phyloP scores from a whole-genome alignment of 495 filamentous ascomycete genomes.

The Penicillium silybi region DNA sequence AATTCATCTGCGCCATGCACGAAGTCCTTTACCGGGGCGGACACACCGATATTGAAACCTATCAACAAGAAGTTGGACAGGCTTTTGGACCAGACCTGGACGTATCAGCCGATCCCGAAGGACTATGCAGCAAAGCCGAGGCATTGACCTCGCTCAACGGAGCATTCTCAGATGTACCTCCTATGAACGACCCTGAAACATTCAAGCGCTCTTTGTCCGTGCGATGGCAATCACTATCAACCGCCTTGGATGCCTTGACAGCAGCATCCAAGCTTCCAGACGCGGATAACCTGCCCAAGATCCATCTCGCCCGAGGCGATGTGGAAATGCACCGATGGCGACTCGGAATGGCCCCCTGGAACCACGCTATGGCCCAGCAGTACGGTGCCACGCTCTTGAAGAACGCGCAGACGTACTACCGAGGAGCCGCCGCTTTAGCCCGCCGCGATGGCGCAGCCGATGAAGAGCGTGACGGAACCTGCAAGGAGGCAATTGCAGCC shows the following conservation, averaged over 20 bases:
- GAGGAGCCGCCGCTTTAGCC: slow-evolving; percentile 52
- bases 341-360: slow-evolving; percentile 46
- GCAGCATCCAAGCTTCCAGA: slow-evolving; percentile 49
- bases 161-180: slow-evolving; percentile 34
- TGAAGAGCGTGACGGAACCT: slow-evolving; percentile 44
- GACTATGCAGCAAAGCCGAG: slow-evolving; percentile 55
- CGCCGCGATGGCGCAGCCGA: slow-evolving; percentile 37
- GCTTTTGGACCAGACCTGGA: slow-evolving; percentile 42
- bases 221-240: slow-evolving; percentile 49
- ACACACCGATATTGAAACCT: slow-evolving; percentile 43
- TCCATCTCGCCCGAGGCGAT: slow-evolving; percentile 61
- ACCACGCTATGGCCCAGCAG: slow-evolving; percentile 43
- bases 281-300: slow-evolving; percentile 53
- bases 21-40: slow-evolving; percentile 53
- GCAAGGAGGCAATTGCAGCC: slow-evolving; percentile 43
- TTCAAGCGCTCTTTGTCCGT: slow-evolving; percentile 26
- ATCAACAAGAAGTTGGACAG: slow-evolving; percentile 44
- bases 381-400: slow-evolving; percentile 48
- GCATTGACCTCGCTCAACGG: slow-evolving; percentile 52
- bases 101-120: slow-evolving; percentile 42
- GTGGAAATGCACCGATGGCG: slow-evolving; percentile 55
- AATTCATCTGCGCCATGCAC: slow-evolving; percentile 48
- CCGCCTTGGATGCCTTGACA: slow-evolving; percentile 46
- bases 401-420: slow-evolving; percentile 64
- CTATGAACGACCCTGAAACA: slow-evolving; percentile 22